Evolutionary conservation across 331 rosid species (phyloP).

Genomic region (Quercus phellos): DNA sequence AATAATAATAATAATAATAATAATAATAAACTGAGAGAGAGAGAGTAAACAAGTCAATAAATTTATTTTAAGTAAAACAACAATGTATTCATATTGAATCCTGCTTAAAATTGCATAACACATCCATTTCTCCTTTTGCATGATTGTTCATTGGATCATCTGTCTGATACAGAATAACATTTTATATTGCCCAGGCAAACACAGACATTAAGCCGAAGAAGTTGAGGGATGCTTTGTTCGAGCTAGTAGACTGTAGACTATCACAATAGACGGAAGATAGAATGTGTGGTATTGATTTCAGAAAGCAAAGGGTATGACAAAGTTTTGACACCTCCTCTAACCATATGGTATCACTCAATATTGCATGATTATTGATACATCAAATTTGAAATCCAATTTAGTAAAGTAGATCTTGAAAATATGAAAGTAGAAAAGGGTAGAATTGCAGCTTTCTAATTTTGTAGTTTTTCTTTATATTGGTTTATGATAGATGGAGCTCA

Average conservation of each 20-base stretch:
- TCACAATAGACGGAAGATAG: neutral
- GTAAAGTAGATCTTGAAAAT: neutral
- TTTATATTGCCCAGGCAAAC: constrained; percentile 41
- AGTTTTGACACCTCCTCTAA: neutral
- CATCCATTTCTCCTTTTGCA: neutral
- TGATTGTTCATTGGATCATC: constrained; percentile 12
- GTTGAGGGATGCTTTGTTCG: constrained; percentile 41
- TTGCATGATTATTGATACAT: neutral
- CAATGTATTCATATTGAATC: too few species aligned
- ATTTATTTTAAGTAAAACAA: too few species aligned
- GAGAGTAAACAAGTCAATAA: too few species aligned
- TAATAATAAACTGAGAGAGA: too few species aligned
- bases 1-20: too few species aligned
- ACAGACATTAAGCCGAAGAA: constrained; percentile 42
- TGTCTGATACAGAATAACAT: neutral
- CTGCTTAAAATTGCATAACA: neutral
- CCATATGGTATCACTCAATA: neutral
- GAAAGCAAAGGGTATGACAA: neutral
- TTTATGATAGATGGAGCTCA: neutral
- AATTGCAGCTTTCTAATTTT: neutral
- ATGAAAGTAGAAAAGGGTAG: neutral
- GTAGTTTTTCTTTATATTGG: neutral
- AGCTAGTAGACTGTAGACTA: constrained; percentile 25
- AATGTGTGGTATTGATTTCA: neutral
- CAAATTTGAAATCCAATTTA: neutral